Evolutionary conservation across 2,329 filamentous ascomycete species (phyloP).

Genomic region (Xylaria sp.): DNA sequence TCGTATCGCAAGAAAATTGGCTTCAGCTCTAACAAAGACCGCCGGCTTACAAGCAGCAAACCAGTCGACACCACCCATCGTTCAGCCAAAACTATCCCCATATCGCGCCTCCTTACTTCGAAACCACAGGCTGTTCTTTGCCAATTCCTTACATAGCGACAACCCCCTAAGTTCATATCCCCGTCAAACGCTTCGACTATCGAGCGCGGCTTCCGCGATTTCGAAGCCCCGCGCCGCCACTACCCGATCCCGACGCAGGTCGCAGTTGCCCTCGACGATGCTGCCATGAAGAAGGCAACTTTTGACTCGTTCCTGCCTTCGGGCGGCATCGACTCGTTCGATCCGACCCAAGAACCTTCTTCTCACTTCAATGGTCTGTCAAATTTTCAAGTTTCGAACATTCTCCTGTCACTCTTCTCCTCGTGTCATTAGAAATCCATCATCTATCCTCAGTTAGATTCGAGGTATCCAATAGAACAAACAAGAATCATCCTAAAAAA

Average conservation of each 20-base stretch:
- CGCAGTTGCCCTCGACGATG: neutral
- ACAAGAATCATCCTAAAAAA: slow-evolving; percentile 22
- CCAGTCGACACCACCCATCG: too few species aligned
- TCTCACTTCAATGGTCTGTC: slow-evolving; percentile 28
- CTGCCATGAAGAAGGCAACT: slow-evolving; percentile 10
- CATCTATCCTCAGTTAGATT: too few species aligned
- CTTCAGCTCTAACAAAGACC: too few species aligned
- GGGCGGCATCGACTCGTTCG: slow-evolving; percentile 34
- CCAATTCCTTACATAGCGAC: too few species aligned
- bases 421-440: too few species aligned
- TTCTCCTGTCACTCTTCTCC: slow-evolving; percentile 34
- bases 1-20: too few species aligned
- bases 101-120: too few species aligned
- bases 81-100: too few species aligned
- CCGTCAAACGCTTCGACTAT: neutral
- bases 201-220: neutral
- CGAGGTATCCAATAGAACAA: too few species aligned
- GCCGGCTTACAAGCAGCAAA: too few species aligned
- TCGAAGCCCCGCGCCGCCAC: neutral
- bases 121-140: too few species aligned
- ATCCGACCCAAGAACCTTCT: slow-evolving; percentile 27
- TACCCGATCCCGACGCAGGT: neutral
- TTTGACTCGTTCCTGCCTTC: slow-evolving; percentile 41
- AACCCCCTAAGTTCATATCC: neutral
- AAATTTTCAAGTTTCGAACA: slow-evolving; percentile 21